These are phyloP conservation scores for Erythrobasidium hasegawianum DNA, from an alignment of 1,284 basidiomycete genomes.

Conservation along the genomic window DNA sequence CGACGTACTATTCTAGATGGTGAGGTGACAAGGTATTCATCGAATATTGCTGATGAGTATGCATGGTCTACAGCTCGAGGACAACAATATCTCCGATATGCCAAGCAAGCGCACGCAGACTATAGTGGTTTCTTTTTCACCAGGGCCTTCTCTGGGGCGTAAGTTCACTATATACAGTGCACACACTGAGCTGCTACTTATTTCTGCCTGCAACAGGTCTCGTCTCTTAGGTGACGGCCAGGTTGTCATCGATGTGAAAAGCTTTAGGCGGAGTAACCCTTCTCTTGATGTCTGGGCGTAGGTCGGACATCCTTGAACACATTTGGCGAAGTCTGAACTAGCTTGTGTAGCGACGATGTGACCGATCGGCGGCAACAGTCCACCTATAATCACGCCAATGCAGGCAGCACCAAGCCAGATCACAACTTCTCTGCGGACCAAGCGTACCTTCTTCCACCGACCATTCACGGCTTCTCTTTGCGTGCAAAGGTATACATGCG, in stretches of 20 bases:
- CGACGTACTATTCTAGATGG: no score
- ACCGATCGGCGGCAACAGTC: not conserved
- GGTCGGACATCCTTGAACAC: not conserved
- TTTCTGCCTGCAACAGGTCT: conserved; percentile 5
- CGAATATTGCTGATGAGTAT: no score
- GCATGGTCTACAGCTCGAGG: conserved; percentile 3
- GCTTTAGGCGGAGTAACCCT: conserved; percentile 35
- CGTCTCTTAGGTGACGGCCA: conserved; percentile 34
- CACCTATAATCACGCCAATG: conserved; percentile 11
- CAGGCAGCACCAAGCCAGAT: not conserved
- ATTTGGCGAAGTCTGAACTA: not conserved
- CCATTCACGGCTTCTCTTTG: no score
- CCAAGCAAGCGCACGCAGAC: conserved; percentile 17
- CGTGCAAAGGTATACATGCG: no score
- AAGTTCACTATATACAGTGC: not conserved
- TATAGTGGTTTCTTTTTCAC: conserved; percentile 38
- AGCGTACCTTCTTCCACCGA: no score
- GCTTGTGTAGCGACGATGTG: not conserved
- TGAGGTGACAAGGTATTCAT: no score
- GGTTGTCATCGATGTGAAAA: conserved; percentile 37
- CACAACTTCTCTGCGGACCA: conserved; percentile 5
- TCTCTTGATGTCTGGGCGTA: conserved; percentile 36
- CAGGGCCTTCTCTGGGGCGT: conserved; percentile 36
- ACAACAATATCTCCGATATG: conserved; percentile 14
- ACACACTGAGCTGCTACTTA: no score